Percentiles rank a stretch among this genome's conserved stretches.
Conservation (phyloP, 352 stramenopile species). For the Phytopythium ostracodes region DNA sequence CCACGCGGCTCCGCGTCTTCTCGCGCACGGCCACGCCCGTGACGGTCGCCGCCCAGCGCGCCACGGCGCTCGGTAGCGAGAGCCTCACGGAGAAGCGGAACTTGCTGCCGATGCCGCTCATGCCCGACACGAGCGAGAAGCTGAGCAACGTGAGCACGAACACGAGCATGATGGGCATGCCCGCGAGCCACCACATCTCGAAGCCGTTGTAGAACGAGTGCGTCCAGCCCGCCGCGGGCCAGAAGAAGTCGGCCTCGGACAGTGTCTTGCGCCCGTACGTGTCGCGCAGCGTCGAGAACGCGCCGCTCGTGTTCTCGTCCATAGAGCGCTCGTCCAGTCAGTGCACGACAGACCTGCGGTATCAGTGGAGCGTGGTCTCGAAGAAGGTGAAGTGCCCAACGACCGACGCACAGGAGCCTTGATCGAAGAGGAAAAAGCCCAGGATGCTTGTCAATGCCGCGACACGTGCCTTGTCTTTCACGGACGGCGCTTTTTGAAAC, state of each 20-base stretch:
- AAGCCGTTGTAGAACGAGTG: constrained; percentile 77
- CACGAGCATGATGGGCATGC: constrained; percentile 69
- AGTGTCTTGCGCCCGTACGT: constrained; percentile 54
- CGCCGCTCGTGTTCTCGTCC: constrained; percentile 66
- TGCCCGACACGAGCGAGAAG: constrained; percentile 59
- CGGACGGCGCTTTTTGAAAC: neutral
- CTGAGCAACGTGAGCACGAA: constrained; percentile 72
- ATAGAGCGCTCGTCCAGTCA: constrained; percentile 19
- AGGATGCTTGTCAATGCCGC: constrained; percentile 13
- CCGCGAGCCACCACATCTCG: constrained; percentile 83
- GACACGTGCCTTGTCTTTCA: constrained; percentile 20
- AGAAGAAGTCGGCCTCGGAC: constrained; percentile 32
- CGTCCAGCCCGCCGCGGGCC: constrained; percentile 27
- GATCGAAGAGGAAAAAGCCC: neutral
- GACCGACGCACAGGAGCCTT: no score
- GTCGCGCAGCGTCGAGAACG: constrained; percentile 43
- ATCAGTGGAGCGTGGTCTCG: no score
- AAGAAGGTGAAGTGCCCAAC: no score
- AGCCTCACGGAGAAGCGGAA: constrained; percentile 20
- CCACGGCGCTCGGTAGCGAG: constrained; percentile 7
- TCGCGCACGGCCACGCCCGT: constrained; percentile 10
- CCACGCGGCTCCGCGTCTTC: constrained; percentile 6
- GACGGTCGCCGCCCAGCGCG: constrained; percentile 12
- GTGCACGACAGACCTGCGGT: no score
- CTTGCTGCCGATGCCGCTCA: constrained; percentile 46